Conservation (phyloP, 192 early-diverging fungal genomes). For the Coemansia sp. region DNA sequence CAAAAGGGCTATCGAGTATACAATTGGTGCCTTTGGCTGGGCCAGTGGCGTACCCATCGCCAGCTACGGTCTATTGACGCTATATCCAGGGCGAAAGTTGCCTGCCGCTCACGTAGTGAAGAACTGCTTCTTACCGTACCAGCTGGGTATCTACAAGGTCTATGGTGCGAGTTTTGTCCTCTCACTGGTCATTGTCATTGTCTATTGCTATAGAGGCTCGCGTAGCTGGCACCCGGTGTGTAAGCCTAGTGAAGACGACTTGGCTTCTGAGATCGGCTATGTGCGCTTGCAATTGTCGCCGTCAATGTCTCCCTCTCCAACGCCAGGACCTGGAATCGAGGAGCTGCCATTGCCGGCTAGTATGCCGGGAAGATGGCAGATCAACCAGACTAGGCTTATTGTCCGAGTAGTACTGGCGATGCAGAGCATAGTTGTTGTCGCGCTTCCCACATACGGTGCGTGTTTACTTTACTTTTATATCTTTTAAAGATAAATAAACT, state of each 20-base stretch:
- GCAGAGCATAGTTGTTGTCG: constrained; percentile 22
- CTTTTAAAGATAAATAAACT: not conserved
- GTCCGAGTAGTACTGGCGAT: constrained; percentile 9
- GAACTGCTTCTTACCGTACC: constrained; percentile 71
- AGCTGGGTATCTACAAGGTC: constrained; percentile 63
- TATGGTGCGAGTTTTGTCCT: constrained; percentile 23
- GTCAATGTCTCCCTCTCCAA: not conserved
- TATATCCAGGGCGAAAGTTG: constrained; percentile 17
- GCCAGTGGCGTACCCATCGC: constrained; percentile 62
- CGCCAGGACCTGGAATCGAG: not conserved
- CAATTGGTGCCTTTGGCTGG: constrained; percentile 68
- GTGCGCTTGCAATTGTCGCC: not conserved
- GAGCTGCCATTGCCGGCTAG: constrained; percentile 9
- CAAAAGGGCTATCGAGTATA: constrained; percentile 51
- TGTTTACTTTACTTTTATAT: constrained; percentile 25
- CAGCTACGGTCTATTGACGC: constrained; percentile 61
- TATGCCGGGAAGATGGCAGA: not conserved
- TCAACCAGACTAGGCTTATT: not conserved
- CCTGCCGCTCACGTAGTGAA: constrained; percentile 43
- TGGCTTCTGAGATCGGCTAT: not conserved
- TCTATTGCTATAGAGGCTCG: constrained; percentile 17
- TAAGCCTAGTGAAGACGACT: not conserved
- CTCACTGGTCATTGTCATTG: constrained; percentile 13
- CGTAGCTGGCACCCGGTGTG: not conserved
- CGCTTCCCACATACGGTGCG: constrained; percentile 13